These are phyloP conservation scores for Pulveroboletus ravenelii DNA, from an alignment of 768 basidiomycete species.

Conservation along the genomic window DNA sequence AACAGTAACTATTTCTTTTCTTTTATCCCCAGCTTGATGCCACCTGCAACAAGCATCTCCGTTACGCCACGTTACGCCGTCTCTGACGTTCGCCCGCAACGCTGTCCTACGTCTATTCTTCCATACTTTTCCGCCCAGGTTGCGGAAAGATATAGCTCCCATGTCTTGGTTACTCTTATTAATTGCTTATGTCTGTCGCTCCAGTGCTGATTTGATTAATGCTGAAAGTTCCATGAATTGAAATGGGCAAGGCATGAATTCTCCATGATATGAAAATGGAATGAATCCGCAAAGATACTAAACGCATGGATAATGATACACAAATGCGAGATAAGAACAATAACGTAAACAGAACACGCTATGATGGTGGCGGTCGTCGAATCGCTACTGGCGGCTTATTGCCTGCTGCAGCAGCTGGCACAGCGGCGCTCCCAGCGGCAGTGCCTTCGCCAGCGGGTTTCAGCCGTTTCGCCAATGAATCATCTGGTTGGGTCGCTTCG, in stretches of 20 bases:
- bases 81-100: constrained; percentile 13
- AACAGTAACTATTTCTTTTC: constrained; percentile 4
- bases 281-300: not conserved
- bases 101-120: constrained; percentile 8
- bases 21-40: constrained; percentile 6
- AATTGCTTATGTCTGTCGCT: constrained; percentile 10
- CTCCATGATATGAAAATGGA: not conserved
- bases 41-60: constrained; percentile 13
- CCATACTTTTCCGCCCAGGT: constrained; percentile 1
- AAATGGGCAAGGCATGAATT: not conserved
- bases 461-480: constrained; percentile 61
- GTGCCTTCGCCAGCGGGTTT: constrained; percentile 42
- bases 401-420: constrained; percentile 7
- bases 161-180: constrained; percentile 11
- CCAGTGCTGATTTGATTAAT: not conserved
- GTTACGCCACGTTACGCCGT: constrained; percentile 14
- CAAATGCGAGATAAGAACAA: not conserved
- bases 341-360: not conserved
- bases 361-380: constrained; percentile 29
- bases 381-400: constrained; percentile 33
- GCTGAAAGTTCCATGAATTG: not conserved
- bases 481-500: constrained; percentile 37
- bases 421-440: not conserved
- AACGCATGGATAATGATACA: constrained; percentile 23
- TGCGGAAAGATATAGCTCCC: not conserved